Base-by-base conservation (phyloP, 1,284 basidiomycete genomes). In the Tilletiopsis washingtonensis region DNA sequence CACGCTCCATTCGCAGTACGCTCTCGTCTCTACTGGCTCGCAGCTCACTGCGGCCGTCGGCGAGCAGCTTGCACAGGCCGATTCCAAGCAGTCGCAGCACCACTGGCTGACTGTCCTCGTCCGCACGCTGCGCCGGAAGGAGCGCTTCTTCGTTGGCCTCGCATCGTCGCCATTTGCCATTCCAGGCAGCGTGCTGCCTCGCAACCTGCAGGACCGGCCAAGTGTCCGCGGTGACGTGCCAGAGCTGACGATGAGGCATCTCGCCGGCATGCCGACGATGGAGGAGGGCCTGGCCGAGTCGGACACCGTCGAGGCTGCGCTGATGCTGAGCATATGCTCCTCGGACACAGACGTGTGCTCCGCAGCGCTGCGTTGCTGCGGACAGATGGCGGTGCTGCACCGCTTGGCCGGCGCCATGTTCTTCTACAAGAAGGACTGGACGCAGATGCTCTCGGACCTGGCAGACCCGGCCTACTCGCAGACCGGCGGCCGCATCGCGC, bases 401-500 rank as follows among this genome's bases (percentile, higher is more conserved):
- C 29, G 29, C 1, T 25, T 43, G 9, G 14, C n/a, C 5, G 9
- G 14, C 29, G 15, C 12, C 29, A 5, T 45, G 15, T 17, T 36
- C 19, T n/a, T n/a, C 20, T 14, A 6, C 15, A 43, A 9, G 20
- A 19, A 51, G 3, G 67, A 69, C 26, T 69, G 61, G 60, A 34
- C 47, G 9, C 43, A 41, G 23, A 50, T 69, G 23, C 62, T 55
- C 29, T 47, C 51, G 17, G 51, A 65, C 7, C 43, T 68, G 19
- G 56, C 45, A 15, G 62, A 65, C 34, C 55, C 58, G 5, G 47
- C 47, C 23, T 57, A 60, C 32, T 39, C 57, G 20, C 54, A 56
- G 24, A 57, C 61, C 17, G 78, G 86, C 2, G 32, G 32, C 34
- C 83, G 86, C 21, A 78, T 86, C 36, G 83, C 81, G 5, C 82